Evolutionary conservation across 2,329 filamentous ascomycete species (phyloP), one percentile per base, ranked within the genome.

Genomic region (Dactylellina parvicollis): DNA sequence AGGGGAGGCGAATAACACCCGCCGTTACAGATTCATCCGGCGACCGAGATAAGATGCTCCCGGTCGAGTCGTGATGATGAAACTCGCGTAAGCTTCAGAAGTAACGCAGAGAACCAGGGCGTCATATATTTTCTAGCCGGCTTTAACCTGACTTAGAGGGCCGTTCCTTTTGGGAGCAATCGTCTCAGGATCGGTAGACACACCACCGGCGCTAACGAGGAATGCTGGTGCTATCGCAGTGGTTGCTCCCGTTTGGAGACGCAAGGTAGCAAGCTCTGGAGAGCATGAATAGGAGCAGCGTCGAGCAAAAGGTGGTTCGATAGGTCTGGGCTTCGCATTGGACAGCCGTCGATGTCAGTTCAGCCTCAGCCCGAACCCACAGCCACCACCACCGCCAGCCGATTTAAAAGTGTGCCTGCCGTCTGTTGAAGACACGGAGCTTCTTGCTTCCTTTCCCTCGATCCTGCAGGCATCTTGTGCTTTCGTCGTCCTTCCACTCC

Each of bases 211-310:
- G 55, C 64, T 62, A 61, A 49, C 56, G 56, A 40, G 18, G 26
- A 5, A 56, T 49, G 30, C 22, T 57, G 55, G 55, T 40, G 30
- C 34, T 38, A 30, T 49, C 52, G 50, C 55, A 42, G 30, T 72
- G 26, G 57, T 50, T 72, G 56, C 24, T 72, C 57, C 66, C 66
- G 66, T 59, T 64, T 71, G 36, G 44, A 60, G 46, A 72, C 59
- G 67, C 59, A 64, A 52, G 18, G 46, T 64, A 50, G 67, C 59
- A 64, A 52, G 18, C 55, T 47, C 26, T 55, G 66, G 57, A 40
- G n/a, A 36, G 54, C 49, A 64, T 52, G 44, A 62, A 64, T 64
- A 62, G 67, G 59, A 59, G 56, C 46, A 34, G 32, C 8, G 20
- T 28, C 32, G 44, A 70, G n/a, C 18, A 56, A 54, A 50, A 52